These are phyloP conservation scores for Laburnicola sp. DNA, from an alignment of 2,329 filamentous ascomycete species.

Conservation along the genomic window DNA sequence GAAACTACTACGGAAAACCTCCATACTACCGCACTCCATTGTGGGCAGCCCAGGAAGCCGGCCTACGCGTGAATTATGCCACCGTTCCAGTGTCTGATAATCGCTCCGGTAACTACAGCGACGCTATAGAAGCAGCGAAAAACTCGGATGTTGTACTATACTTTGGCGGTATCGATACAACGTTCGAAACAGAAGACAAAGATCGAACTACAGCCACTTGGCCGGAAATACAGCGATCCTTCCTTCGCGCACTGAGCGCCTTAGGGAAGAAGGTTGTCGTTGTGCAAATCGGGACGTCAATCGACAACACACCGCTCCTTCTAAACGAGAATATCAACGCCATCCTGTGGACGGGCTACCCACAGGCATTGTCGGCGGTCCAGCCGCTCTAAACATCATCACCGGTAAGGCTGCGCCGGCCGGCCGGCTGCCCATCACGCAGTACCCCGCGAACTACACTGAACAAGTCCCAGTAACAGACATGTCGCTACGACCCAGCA, in stretches of 20 bases:
- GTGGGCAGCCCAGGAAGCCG: constrained; percentile 54
- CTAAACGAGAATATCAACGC: constrained; percentile 54
- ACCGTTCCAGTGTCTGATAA: constrained; percentile 17
- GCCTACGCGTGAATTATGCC: constrained; percentile 47
- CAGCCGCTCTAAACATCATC: constrained; percentile 58
- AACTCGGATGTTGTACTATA: constrained; percentile 57
- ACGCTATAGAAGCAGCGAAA: constrained; percentile 31
- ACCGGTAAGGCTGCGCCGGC: constrained; percentile 56
- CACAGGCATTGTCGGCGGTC: constrained; percentile 63
- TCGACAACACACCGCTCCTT: constrained; percentile 57
- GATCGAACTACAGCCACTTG: constrained; percentile 58
- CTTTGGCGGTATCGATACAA: constrained; percentile 59
- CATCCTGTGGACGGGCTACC: constrained; percentile 62
- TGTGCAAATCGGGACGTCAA: constrained; percentile 55
- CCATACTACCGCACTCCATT: constrained; percentile 60
- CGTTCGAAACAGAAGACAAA: constrained; percentile 56
- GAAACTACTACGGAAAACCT: constrained; percentile 61
- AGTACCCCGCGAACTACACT: constrained; percentile 59
- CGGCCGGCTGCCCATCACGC: constrained; percentile 58
- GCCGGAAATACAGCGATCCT: constrained; percentile 55
- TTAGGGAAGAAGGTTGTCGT: constrained; percentile 57
- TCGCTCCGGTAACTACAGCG: constrained; percentile 6
- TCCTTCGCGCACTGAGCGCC: constrained; percentile 54
- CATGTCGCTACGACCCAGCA: constrained; percentile 57
- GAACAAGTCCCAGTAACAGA: constrained; percentile 57